Evolutionary conservation across 2,329 filamentous ascomycete genomes (phyloP), one percentile per base, ranked within the genome.

Genomic region (Tetracladium maxilliforme): DNA sequence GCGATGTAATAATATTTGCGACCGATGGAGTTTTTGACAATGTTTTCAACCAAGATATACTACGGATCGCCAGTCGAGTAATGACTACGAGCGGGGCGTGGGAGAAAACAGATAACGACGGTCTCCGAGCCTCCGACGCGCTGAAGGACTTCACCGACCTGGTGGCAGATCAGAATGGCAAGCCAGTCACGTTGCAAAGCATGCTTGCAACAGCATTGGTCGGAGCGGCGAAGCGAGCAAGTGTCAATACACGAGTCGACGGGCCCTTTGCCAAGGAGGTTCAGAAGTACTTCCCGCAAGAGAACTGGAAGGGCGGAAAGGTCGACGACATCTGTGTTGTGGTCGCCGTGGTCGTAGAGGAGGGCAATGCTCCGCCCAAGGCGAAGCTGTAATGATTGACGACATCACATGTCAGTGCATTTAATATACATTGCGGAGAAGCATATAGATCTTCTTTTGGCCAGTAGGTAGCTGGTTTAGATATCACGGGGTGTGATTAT

Each of bases 1-100:
- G 90, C 12, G 90, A 98, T 45, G 77, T 98, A 3, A 58, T 95
- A n/a, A 55, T 98, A 11, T 79, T 98, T 37, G 90, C 84, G 3
- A 93, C 84, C 1, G 90, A 98, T 49, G 90, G 90, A 4, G 78
- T 95, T 5, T 90, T 90, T 67, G 90, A 98, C 49, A 98, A 98
- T 40, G 61, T 98, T 16, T 90, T 82, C 43, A 79, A 84, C 41
- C 80, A 92, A 43, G 84, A 98, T 37, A 76, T 92, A 16, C 63
- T 98, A 9, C 70, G 73, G 31, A 71, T 92, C 26, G 73, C 87
- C 14, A 87, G 76, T 36, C 62, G 65, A 24, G 61, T 73, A 15
- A 92, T 98, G 83, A 60, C 72, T 17, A 56, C 64, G 10, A 58
- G 62, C 4, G 76, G 77, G 4, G 84, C 81, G 1, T 94, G 86